Percentiles rank a stretch among this genome's conserved stretches.
phyloP scores from a whole-genome alignment of 352 stramenopile species.

The Pythium apleroticum region DNA sequence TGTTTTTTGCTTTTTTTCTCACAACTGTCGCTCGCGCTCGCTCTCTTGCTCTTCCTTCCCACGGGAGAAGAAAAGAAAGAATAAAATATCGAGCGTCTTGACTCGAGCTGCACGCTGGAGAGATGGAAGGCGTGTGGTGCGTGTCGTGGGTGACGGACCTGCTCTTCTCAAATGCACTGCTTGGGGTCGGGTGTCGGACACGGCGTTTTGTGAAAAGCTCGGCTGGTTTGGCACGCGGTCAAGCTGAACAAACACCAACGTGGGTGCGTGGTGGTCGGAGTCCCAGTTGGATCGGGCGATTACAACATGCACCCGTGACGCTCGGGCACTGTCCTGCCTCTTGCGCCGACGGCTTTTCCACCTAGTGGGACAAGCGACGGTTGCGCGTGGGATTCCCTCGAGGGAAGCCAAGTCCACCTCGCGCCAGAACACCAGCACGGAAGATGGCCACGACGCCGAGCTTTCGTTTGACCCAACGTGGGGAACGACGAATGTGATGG shows the following conservation, averaged over 20 bases:
- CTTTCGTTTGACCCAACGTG: not conserved
- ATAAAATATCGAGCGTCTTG: constrained; percentile 22
- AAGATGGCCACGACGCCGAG: not conserved
- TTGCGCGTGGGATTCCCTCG: not conserved
- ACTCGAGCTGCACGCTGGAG: not conserved
- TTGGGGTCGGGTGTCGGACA: not conserved
- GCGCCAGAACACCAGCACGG: constrained; percentile 1
- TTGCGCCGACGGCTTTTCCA: not conserved
- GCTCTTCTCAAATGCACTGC: not conserved
- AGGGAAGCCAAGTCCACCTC: not conserved
- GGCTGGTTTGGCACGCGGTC: not conserved
- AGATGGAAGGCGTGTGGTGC: not conserved
- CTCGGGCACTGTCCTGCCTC: not conserved
- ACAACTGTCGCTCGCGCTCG: not conserved
- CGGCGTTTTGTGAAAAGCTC: not conserved
- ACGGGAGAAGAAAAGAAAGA: constrained; percentile 2
- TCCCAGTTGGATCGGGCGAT: not conserved
- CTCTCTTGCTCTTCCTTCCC: not conserved
- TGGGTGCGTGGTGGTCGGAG: not conserved
- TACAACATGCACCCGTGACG: not conserved
- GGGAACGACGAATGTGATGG: not conserved
- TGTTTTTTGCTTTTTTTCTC: constrained; percentile 1
- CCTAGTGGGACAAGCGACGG: constrained; percentile 2
- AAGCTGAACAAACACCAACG: constrained; percentile 1
- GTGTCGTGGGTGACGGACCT: not conserved